Conservation (phyloP, 2,329 filamentous ascomycete species). For the Juglanconis sp. region DNA sequence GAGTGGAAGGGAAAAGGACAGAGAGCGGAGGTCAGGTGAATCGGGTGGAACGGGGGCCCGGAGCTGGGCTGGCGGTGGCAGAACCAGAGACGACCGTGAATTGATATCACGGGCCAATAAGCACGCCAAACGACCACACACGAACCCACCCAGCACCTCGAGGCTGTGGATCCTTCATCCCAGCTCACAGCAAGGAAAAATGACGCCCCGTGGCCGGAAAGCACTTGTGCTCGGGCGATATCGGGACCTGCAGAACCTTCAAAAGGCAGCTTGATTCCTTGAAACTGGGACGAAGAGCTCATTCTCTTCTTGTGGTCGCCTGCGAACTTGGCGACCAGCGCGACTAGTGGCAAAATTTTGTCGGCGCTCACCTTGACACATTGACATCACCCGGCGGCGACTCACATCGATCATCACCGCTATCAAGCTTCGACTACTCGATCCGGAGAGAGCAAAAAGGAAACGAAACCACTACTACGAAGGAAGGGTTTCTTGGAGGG, state of each 20-base stretch:
- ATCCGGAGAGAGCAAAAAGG: neutral
- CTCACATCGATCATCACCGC: neutral
- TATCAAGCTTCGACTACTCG: neutral
- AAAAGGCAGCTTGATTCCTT: conserved; percentile 9
- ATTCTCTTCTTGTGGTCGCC: neutral
- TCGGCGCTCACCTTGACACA: neutral
- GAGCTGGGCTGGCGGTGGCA: conserved; percentile 20
- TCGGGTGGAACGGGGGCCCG: conserved; percentile 19
- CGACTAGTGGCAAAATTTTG: conserved; percentile 9
- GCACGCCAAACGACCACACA: conserved; percentile 21
- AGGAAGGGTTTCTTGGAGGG: too few relatives aligned
- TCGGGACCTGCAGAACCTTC: conserved; percentile 12
- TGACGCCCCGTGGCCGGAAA: conserved; percentile 17
- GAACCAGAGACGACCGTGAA: conserved; percentile 22
- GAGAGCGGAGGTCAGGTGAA: conserved; percentile 23
- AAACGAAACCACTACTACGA: neutral
- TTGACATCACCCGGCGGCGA: neutral
- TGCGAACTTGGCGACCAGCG: conserved; percentile 8
- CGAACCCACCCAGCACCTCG: conserved; percentile 20
- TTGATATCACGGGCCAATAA: conserved; percentile 28
- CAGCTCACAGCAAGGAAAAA: conserved; percentile 24
- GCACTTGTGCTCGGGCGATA: conserved; percentile 18
- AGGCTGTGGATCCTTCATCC: conserved; percentile 23
- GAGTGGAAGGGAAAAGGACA: conserved; percentile 27
- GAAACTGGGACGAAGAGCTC: neutral